Base-by-base conservation (phyloP, 768 basidiomycete genomes). In the Floccularia luteovirens region DNA sequence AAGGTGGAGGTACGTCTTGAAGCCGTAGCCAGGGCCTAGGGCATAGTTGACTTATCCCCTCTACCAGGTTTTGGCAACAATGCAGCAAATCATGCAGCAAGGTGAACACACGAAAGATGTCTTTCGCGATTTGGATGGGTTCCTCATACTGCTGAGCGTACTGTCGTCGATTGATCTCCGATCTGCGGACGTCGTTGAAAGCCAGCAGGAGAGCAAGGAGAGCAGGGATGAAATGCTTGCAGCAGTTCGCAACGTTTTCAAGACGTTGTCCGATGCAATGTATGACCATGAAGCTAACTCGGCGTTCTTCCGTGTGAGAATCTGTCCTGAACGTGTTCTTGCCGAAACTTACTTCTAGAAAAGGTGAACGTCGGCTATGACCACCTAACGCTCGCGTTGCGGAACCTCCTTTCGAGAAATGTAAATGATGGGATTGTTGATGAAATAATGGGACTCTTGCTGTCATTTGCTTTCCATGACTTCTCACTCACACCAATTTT, bases 111-210 rank as follows among this genome's bases (percentile, higher is more conserved):
- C 83, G 8, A 84, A 81, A 55, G 79, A 82, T 41, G 77, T 81
- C 14, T 90, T 91, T 56, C 70, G 89, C 3, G 84, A 89, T 51
- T 64, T 83, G 51, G 89, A 90, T 45, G 89, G 89, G 1, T 90
- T 89, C 54, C 63, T 90, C 14, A 72, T 77, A 7, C 62, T 89
- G 23, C 77, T 89, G 61, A 84, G 76, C 48, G 69, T 83, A 22
- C 64, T 91, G 3, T 82, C 85, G 1, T 76, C 75, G 0, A 58
- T 83, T 0, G 57, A 70, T 38, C 61, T 64, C 19, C 48, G 55
- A 24, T 47, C 56, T 23, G 48, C 57, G 14, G 52, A 45, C 6
- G 50, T 60, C 2, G 56, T 65, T 1, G 54, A 59, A 2, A 64
- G 64, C 33, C 61, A 62, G 3, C 65, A 67, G 43, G 64, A 66